Conservation (phyloP, 495 filamentous ascomycete species). For the Penicillium verhagenii region DNA sequence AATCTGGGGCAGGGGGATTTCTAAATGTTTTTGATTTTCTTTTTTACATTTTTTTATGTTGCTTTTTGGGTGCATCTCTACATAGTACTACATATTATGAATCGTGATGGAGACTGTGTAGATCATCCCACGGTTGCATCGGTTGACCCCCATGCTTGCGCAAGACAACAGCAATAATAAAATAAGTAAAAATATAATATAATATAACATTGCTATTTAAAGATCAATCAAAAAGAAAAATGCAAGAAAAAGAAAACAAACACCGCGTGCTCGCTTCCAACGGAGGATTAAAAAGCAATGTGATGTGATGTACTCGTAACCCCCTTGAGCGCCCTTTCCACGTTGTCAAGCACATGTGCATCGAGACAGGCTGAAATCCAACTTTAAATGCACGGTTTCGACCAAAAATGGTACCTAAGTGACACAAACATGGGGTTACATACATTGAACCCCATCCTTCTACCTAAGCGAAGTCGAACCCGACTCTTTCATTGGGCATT, state of each 20-base stretch:
- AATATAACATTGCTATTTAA: not conserved
- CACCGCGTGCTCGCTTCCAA: too few relatives aligned
- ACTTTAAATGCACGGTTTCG: not conserved
- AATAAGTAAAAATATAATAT: too few relatives aligned
- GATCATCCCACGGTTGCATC: conserved; percentile 30
- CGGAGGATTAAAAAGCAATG: not conserved
- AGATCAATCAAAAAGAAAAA: not conserved
- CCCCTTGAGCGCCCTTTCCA: too few relatives aligned
- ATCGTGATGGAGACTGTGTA: conserved; percentile 8
- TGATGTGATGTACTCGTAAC: not conserved
- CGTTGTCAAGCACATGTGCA: not conserved
- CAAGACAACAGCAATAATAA: too few relatives aligned
- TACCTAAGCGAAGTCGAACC: not conserved
- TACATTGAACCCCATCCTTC: conserved; percentile 2
- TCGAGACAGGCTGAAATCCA: too few relatives aligned
- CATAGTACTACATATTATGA: not conserved
- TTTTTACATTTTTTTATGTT: not conserved
- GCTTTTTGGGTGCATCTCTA: not conserved
- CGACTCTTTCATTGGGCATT: not conserved
- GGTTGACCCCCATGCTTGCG: not conserved
- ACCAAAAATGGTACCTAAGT: too few relatives aligned
- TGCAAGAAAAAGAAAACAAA: not conserved
- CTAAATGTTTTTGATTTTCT: not conserved
- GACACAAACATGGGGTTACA: not conserved
- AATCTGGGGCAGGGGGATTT: not conserved